Conservation (phyloP, 2,329 filamentous ascomycete genomes). For the Ophiostoma quercus region DNA sequence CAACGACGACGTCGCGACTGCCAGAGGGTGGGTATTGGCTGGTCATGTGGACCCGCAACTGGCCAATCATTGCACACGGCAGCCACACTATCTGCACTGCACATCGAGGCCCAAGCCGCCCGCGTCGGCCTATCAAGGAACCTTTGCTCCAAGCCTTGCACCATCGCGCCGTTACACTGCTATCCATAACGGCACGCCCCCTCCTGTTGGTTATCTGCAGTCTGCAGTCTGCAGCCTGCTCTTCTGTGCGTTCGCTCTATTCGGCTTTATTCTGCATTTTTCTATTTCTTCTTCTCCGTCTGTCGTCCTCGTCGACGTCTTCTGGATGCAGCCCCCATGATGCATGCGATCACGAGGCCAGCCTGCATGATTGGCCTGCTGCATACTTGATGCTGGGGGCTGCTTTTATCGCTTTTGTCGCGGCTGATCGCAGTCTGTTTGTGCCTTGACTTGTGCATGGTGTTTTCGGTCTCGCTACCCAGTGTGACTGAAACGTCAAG, state of each 20-base stretch:
- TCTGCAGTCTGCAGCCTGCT: not conserved
- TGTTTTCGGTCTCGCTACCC: not conserved
- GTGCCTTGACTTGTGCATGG: not conserved
- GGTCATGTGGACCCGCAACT: constrained; percentile 22
- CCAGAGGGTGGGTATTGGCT: constrained; percentile 24
- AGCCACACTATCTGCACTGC: constrained; percentile 16
- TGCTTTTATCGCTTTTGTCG: not conserved
- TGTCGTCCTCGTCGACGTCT: not conserved
- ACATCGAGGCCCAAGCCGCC: constrained; percentile 21
- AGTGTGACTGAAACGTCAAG: constrained; percentile 20
- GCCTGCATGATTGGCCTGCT: constrained; percentile 4
- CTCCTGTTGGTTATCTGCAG: not conserved
- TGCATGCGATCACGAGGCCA: constrained; percentile 16
- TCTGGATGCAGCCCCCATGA: not conserved
- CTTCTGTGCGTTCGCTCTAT: not conserved
- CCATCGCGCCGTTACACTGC: not conserved
- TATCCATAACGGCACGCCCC: constrained; percentile 2
- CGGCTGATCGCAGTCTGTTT: constrained; percentile 16
- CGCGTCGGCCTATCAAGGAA: constrained; percentile 17
- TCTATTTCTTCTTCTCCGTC: not conserved
- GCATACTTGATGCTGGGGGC: not conserved
- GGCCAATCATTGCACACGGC: constrained; percentile 23
- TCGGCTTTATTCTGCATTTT: not conserved
- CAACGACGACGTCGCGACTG: not conserved
- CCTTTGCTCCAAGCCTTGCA: constrained; percentile 23